Base-by-base conservation (phyloP, 2,329 filamentous ascomycete species). In the Cercospora sp. region DNA sequence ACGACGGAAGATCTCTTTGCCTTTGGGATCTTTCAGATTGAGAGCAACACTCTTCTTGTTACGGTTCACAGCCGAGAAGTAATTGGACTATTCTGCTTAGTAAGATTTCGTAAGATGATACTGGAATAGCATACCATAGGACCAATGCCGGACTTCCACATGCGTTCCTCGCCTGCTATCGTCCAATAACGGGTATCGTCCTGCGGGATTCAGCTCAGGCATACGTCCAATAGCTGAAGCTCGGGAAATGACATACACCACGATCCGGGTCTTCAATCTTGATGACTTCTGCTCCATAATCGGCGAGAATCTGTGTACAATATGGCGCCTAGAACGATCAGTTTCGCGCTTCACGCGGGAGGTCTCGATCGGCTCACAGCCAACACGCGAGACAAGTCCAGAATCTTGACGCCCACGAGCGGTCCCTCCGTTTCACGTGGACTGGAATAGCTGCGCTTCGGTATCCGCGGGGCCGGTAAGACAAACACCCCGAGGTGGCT, bases 61-160 rank as follows among this genome's bases (percentile, higher is more conserved):
- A 10, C 82, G 77, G 51, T 83, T 84, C 26, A 83, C 75, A 1
- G 80, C 76, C 5, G 77, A 77, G 71, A 83, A 83, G 69, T 83
- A 84, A 51, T 73, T 73, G 31, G 69, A 72, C 66, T 74, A 59
- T 18, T 7, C 30, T 20, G 55, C 55, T 59, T 23, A 59, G 55
- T 59, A 28, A 36, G 3, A 20, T 6, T 3, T 3, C n/a, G 26
- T 23, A 20, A 31, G 55, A 28, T n/a, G 18, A 36, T 31, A 36
- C 16, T 59, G 28, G 28, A 33, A 18, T 36, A 31, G 55, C 28
- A 33, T 59, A 59, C 55, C 61, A 63, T 63, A 13, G 73, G 73
- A 23, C 72, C 73, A 10, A 69, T 65, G 13, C 60, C 72, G 28
- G 68, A 51, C 61, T 72, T 75, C 74, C 74, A 76, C 57, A 69